Evolutionary conservation across 805 yeast genomes (phyloP).

Genomic region (Pichia kluyveri): DNA sequence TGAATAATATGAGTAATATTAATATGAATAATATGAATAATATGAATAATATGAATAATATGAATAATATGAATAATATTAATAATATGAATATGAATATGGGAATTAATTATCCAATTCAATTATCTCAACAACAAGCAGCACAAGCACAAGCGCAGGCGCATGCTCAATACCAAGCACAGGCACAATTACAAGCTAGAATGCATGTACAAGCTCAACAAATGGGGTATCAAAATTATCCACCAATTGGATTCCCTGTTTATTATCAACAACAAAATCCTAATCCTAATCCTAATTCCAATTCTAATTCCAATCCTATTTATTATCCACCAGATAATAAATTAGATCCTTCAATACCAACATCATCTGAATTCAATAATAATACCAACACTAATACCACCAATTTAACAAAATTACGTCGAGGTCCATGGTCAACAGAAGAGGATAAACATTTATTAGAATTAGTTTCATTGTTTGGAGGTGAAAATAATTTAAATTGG

Average conservation of each 20-base stretch:
- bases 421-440: slow-evolving; percentile 88
- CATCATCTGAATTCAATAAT: background rate
- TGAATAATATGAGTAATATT: no score
- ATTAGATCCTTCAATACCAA: background rate
- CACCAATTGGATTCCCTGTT: background rate
- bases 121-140: background rate
- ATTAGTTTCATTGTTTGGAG: slow-evolving; percentile 61
- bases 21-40: background rate
- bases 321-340: no score
- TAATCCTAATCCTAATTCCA: no score
- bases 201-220: background rate
- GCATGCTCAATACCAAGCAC: slow-evolving; percentile 1
- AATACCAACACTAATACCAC: no score
- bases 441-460: slow-evolving; percentile 71
- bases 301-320: no score
- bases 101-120: no score
- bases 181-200: background rate
- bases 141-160: background rate
- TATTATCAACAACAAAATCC: background rate
- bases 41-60: no score
- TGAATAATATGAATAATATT: no score
- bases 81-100: no score
- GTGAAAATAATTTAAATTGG: slow-evolving; percentile 60
- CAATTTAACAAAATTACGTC: slow-evolving; percentile 23
- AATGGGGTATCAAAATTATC: slow-evolving; percentile 2